Conservation (phyloP, 257 asterid genomes). For the Leptodermis oblonga region DNA sequence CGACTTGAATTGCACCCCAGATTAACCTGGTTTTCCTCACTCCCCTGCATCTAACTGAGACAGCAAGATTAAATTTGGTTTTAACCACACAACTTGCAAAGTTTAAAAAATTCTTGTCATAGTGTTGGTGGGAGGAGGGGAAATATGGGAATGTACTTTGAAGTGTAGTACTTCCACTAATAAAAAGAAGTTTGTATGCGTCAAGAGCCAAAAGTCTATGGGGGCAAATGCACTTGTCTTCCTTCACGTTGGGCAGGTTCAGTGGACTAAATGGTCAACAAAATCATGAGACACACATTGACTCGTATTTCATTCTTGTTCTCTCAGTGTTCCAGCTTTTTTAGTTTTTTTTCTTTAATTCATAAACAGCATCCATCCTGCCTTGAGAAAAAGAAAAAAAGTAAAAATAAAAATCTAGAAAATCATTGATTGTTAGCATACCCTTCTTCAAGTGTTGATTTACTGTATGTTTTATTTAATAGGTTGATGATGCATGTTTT, state of each 20-base stretch:
- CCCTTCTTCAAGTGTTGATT: background rate
- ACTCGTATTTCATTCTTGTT: slow-evolving; percentile 67
- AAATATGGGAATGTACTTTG: slow-evolving; percentile 50
- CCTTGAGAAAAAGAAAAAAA: no score
- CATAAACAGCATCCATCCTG: no score
- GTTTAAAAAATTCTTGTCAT: slow-evolving; percentile 1
- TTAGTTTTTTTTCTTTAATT: slow-evolving; percentile 18
- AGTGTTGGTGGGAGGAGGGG: slow-evolving; percentile 55
- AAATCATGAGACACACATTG: slow-evolving; percentile 56
- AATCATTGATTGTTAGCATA: background rate
- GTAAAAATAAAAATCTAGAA: no score
- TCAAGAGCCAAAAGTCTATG: slow-evolving; percentile 34
- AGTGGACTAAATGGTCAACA: slow-evolving; percentile 69
- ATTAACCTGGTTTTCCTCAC: background rate
- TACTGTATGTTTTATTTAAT: background rate
- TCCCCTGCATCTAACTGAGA: background rate
- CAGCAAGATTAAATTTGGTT: background rate
- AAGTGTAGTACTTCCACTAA: slow-evolving; percentile 61
- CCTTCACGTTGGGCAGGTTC: slow-evolving; percentile 40
- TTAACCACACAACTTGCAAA: background rate
- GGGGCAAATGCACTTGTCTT: slow-evolving; percentile 47
- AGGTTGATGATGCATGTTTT: slow-evolving; percentile 10
- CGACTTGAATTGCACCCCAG: background rate
- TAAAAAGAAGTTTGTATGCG: slow-evolving; percentile 45
- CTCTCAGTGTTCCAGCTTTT: slow-evolving; percentile 31